phyloP scores from a whole-genome alignment of 495 filamentous ascomycete species.

The Aspergillus coremiiformis region DNA sequence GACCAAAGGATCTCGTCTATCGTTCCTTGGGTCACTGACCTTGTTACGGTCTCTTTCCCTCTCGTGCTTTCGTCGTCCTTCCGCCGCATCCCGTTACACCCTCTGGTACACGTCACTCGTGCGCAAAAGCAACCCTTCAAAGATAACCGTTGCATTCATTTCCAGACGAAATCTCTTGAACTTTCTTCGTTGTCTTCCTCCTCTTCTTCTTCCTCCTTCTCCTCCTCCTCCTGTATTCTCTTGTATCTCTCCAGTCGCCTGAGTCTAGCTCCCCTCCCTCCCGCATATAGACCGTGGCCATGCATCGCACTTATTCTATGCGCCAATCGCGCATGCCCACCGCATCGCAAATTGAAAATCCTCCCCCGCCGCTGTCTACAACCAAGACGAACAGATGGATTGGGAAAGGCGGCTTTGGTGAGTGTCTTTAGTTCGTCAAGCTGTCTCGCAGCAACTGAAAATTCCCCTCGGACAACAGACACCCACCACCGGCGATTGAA shows the following conservation, averaged over 20 bases:
- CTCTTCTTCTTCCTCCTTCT: constrained; percentile 13
- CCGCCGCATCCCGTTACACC: constrained; percentile 26
- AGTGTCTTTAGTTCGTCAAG: constrained; percentile 23
- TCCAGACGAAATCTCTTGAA: not conserved
- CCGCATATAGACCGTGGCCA: constrained; percentile 33
- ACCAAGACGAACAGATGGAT: constrained; percentile 89
- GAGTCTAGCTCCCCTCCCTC: not conserved
- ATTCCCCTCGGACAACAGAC: constrained; percentile 4
- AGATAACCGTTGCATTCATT: constrained; percentile 12
- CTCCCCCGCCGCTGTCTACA: constrained; percentile 80
- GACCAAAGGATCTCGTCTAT: constrained; percentile 2
- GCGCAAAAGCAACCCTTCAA: constrained; percentile 25
- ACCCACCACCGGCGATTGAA: not conserved
- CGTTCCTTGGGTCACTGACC: not conserved
- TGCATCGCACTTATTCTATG: constrained; percentile 99
- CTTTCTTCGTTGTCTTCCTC: constrained; percentile 2
- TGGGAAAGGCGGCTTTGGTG: constrained; percentile 76
- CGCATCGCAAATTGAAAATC: constrained; percentile 81
- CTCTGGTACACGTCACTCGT: constrained; percentile 36
- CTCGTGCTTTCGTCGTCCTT: constrained; percentile 10
- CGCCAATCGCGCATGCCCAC: constrained; percentile 92
- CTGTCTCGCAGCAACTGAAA: not conserved
- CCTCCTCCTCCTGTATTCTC: constrained; percentile 12
- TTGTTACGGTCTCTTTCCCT: constrained; percentile 21
- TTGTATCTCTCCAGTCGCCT: constrained; percentile 1